phyloP scores from a whole-genome alignment of 345 rosid genomes.

The Gossypium longicalyx region DNA sequence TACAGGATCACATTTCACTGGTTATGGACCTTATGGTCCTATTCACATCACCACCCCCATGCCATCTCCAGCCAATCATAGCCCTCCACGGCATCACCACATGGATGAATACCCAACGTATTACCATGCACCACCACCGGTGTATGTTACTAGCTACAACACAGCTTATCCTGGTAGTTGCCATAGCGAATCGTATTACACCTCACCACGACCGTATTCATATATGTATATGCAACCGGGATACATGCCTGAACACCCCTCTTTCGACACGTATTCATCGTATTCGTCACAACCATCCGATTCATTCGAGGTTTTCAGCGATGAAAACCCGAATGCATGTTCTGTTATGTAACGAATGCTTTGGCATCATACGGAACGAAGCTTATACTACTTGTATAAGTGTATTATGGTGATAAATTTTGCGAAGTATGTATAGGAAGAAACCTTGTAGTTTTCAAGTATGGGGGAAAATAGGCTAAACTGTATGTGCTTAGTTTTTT shows the following conservation, averaged over 20 bases:
- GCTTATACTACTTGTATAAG: conserved; percentile 29
- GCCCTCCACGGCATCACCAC: conserved; percentile 37
- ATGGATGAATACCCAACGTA: conserved; percentile 31
- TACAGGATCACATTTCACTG: conserved; percentile 23
- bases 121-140: conserved; percentile 34
- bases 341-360: conserved; percentile 45
- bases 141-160: conserved; percentile 48
- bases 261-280: background rate
- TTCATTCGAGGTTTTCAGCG: conserved; percentile 78
- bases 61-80: conserved; percentile 25
- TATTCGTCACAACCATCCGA: conserved; percentile 37
- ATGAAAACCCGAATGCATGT: conserved; percentile 89
- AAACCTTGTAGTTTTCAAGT: conserved; percentile 11
- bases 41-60: conserved; percentile 29
- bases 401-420: conserved; percentile 9
- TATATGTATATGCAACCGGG: conserved; percentile 37
- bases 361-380: background rate
- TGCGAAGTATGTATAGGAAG: conserved; percentile 21
- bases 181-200: conserved; percentile 27
- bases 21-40: conserved; percentile 18
- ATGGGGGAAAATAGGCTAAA: background rate
- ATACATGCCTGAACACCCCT: conserved; percentile 15
- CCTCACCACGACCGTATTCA: conserved; percentile 33
- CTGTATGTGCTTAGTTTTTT: conserved; percentile 13
- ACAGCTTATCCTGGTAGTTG: conserved; percentile 37